phyloP scores from a whole-genome alignment of 2,329 filamentous ascomycete species.

The Penicillium brevicompactum region DNA sequence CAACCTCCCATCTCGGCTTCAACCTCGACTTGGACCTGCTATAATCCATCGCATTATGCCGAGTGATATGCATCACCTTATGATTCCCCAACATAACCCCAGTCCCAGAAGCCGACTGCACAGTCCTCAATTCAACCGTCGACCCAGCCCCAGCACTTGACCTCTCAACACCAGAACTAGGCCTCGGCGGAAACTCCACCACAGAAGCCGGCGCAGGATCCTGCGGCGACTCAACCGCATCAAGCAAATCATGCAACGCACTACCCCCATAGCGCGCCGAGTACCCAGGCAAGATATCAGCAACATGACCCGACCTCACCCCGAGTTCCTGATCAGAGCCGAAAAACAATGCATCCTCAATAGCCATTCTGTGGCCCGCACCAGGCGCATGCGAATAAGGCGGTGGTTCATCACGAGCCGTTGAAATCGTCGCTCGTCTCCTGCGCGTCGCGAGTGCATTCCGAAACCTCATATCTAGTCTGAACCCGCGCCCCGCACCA shows the following conservation, averaged over 20 bases:
- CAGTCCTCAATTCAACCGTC: constrained; percentile 16
- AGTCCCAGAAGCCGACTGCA: constrained; percentile 13
- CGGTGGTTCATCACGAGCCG: constrained; percentile 5
- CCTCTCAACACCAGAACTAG: background rate
- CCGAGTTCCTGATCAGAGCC: background rate
- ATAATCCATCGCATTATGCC: constrained; percentile 17
- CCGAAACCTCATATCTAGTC: constrained; percentile 9
- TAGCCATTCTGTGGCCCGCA: too few relatives aligned
- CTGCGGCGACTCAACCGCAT: constrained; percentile 23
- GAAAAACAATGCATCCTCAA: background rate
- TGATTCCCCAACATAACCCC: constrained; percentile 22
- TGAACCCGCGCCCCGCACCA: constrained; percentile 7
- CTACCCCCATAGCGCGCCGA: constrained; percentile 15
- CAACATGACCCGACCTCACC: background rate
- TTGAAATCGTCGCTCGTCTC: background rate
- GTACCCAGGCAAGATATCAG: background rate
- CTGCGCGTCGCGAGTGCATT: constrained; percentile 18
- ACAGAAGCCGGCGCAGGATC: constrained; percentile 22
- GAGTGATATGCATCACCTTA: constrained; percentile 20
- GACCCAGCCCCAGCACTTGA: background rate
- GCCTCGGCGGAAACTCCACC: background rate
- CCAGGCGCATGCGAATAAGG: constrained; percentile 7
- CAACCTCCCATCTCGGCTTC: constrained; percentile 23
- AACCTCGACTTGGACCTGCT: constrained; percentile 8
- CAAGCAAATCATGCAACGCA: constrained; percentile 21